Evolutionary conservation across 345 rosid species (phyloP).

Genomic region (Citrus reticulata): DNA sequence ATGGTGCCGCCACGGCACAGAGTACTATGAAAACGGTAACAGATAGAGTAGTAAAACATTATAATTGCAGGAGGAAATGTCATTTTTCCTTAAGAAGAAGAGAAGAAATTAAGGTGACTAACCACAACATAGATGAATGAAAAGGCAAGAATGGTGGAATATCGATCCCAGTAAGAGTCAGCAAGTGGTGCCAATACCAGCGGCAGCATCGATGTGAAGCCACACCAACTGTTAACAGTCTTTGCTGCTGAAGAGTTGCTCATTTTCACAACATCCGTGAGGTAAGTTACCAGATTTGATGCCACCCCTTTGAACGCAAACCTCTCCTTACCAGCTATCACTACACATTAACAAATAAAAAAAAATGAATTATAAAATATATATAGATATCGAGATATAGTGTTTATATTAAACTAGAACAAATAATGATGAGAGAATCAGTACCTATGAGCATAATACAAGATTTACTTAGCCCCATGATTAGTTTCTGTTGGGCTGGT

Average conservation of each 20-base stretch:
- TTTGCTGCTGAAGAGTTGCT: slow-evolving; percentile 87
- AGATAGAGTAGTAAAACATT: too few relatives aligned
- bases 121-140: slow-evolving; percentile 78
- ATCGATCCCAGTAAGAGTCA: slow-evolving; percentile 78
- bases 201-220: slow-evolving; percentile 84
- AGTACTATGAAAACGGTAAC: too few relatives aligned
- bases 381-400: too few relatives aligned
- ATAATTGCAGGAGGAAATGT: not conserved
- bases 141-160: slow-evolving; percentile 65
- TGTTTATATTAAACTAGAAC: too few relatives aligned
- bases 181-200: slow-evolving; percentile 77
- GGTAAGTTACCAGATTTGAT: slow-evolving; percentile 84
- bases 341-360: slow-evolving; percentile 17
- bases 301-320: slow-evolving; percentile 96
- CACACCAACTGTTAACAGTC: slow-evolving; percentile 86
- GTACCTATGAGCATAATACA: slow-evolving; percentile 81
- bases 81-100: not conserved
- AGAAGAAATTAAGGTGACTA: slow-evolving; percentile 1
- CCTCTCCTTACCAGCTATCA: slow-evolving; percentile 87
- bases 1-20: too few relatives aligned
- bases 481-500: slow-evolving; percentile 12
- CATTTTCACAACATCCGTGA: slow-evolving; percentile 78
- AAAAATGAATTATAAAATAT: not conserved
- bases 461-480: slow-evolving; percentile 49
- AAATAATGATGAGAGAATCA: not conserved